Conservation (phyloP, 352 stramenopile species). For the Peronospora belbahrii region DNA sequence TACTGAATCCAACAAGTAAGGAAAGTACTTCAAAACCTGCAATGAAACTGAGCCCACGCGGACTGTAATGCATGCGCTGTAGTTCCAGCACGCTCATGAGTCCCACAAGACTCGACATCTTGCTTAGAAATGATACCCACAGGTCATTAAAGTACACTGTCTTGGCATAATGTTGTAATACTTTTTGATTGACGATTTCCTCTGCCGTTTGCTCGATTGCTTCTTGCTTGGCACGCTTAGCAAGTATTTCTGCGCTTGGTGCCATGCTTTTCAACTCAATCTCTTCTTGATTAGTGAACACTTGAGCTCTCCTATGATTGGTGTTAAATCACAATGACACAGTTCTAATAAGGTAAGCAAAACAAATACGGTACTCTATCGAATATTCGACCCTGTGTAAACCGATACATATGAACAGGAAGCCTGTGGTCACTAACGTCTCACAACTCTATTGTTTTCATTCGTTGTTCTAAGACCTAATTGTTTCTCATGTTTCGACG, state of each 20-base stretch:
- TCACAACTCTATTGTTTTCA: not conserved
- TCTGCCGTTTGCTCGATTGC: slow-evolving; percentile 18
- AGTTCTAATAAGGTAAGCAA: not conserved
- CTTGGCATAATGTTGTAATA: slow-evolving; percentile 75
- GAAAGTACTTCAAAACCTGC: slow-evolving; percentile 59
- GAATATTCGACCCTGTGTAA: not conserved
- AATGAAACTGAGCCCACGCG: slow-evolving; percentile 42
- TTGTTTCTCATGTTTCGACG: slow-evolving; percentile 44
- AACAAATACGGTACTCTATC: not conserved
- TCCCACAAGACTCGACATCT: slow-evolving; percentile 58
- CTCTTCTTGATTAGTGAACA: no score
- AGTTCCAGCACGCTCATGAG: slow-evolving; percentile 58
- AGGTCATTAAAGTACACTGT: slow-evolving; percentile 83
- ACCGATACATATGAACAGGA: not conserved
- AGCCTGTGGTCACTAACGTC: not conserved
- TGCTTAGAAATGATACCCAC: slow-evolving; percentile 77
- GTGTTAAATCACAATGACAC: no score
- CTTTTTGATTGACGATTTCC: slow-evolving; percentile 50
- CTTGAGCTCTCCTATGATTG: no score
- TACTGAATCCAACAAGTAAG: slow-evolving; percentile 41
- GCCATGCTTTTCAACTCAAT: slow-evolving; percentile 10
- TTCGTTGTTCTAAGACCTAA: no score
- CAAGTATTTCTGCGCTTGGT: slow-evolving; percentile 14
- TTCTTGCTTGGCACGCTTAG: slow-evolving; percentile 18
- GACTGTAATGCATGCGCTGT: slow-evolving; percentile 47